A percentile compares a stretch with the other conserved stretches of the same genome.
These are phyloP conservation scores for Nemania abortiva DNA, from an alignment of 2,329 filamentous ascomycete genomes.

Conservation along the genomic window DNA sequence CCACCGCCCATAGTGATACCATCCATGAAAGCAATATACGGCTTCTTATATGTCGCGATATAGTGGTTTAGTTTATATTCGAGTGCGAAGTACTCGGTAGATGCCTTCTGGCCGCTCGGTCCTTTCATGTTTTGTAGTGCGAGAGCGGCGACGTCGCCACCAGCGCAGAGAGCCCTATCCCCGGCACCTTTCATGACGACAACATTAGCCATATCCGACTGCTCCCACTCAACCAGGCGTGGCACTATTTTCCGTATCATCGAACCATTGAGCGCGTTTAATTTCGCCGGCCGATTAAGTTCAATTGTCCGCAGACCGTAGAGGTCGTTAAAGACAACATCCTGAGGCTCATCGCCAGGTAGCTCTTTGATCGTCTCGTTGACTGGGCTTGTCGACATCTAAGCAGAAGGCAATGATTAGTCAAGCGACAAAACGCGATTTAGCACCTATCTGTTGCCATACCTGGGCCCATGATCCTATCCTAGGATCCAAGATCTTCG, in stretches of 20 bases:
- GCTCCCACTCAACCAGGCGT: constrained; percentile 90
- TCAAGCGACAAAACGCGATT: not conserved
- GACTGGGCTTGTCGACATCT: constrained; percentile 55
- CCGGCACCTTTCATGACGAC: constrained; percentile 93
- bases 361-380: constrained; percentile 63
- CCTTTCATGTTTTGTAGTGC: constrained; percentile 79
- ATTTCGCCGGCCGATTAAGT: constrained; percentile 91
- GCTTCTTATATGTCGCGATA: constrained; percentile 93
- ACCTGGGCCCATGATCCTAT: constrained; percentile 67
- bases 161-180: constrained; percentile 87
- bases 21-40: constrained; percentile 95
- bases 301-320: constrained; percentile 93
- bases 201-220: constrained; percentile 93
- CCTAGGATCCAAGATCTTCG: constrained; percentile 75
- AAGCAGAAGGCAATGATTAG: constrained; percentile 26
- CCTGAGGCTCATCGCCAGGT: constrained; percentile 80
- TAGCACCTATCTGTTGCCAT: not conserved
- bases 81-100: constrained; percentile 87
- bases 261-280: constrained; percentile 91
- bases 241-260: constrained; percentile 97
- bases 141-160: constrained; percentile 87
- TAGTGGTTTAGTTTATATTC: constrained; percentile 98
- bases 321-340: constrained; percentile 90
- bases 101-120: constrained; percentile 76
- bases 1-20: constrained; percentile 99